Percentiles rank a stretch among this genome's conserved stretches.
Evolutionary conservation across 257 asterid genomes (phyloP).

Genomic region (Solanum chilense): DNA sequence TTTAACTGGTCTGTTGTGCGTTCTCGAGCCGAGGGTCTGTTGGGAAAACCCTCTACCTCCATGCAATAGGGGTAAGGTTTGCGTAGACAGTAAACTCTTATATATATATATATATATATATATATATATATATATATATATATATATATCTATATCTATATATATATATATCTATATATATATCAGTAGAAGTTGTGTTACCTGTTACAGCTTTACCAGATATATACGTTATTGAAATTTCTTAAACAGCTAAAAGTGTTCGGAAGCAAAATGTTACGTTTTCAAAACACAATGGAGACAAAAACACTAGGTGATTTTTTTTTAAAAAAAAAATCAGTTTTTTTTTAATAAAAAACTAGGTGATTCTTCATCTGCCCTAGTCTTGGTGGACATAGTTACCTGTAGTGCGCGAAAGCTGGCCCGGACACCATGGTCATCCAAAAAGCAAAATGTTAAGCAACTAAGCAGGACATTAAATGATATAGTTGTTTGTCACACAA

Average conservation of each 20-base stretch:
- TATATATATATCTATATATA: too few relatives aligned
- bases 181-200: not conserved
- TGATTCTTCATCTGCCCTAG: not conserved
- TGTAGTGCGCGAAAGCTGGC: not conserved
- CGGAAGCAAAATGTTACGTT: not conserved
- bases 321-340: too few relatives aligned
- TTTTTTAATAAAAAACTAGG: not conserved
- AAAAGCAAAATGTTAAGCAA: not conserved
- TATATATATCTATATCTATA: too few relatives aligned
- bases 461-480: not conserved
- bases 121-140: not conserved
- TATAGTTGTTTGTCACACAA: not conserved
- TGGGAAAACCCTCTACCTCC: not conserved
- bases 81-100: too few relatives aligned
- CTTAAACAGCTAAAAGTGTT: not conserved
- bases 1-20: not conserved
- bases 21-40: not conserved
- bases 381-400: not conserved
- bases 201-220: not conserved
- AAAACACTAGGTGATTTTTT: not conserved
- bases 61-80: not conserved
- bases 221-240: not conserved
- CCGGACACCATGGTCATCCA: not conserved
- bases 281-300: not conserved
- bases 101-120: too few relatives aligned